phyloP scores from a whole-genome alignment of 1,284 basidiomycete species.

The Microbotryomycetes sp. region DNA sequence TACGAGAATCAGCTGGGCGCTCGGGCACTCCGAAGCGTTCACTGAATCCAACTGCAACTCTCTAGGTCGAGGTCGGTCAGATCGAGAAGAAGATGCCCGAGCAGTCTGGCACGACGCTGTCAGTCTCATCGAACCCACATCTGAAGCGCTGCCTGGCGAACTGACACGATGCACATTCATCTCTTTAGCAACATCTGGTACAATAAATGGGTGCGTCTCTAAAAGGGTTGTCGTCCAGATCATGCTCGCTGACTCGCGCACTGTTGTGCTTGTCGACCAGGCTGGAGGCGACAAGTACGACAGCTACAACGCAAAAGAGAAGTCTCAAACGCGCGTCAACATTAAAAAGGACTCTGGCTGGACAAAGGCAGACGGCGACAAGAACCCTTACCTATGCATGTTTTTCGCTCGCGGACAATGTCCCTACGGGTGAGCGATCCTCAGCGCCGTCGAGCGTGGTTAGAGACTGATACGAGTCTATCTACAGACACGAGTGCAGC shows the following conservation, averaged over 20 bases:
- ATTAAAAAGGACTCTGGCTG: constrained; percentile 84
- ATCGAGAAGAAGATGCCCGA: constrained; percentile 78
- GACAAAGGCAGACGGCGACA: constrained; percentile 84
- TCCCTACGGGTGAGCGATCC: constrained; percentile 63
- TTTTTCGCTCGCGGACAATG: constrained; percentile 96
- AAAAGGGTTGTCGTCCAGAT: too few species aligned
- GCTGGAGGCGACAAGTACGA: constrained; percentile 83
- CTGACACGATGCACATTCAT: constrained; percentile 23
- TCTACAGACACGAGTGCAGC: constrained; percentile 73
- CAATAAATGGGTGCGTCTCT: constrained; percentile 81
- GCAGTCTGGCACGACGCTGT: constrained; percentile 60
- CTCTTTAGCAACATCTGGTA: constrained; percentile 82
- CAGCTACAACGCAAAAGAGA: constrained; percentile 81
- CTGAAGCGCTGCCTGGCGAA: neutral
- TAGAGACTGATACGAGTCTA: neutral
- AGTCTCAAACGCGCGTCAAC: constrained; percentile 82
- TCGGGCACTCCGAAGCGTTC: neutral
- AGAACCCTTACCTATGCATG: constrained; percentile 85
- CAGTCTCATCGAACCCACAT: constrained; percentile 13
- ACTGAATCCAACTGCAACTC: neutral
- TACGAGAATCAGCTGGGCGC: too few species aligned
- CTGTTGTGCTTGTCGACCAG: constrained; percentile 1
- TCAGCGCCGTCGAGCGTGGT: too few species aligned
- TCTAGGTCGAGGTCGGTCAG: constrained; percentile 76
- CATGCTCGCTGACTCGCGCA: neutral